Evolutionary conservation across 1,284 basidiomycete species (phyloP), one percentile per base, ranked within the genome.

Genomic region (Melampsora larici-populina): DNA sequence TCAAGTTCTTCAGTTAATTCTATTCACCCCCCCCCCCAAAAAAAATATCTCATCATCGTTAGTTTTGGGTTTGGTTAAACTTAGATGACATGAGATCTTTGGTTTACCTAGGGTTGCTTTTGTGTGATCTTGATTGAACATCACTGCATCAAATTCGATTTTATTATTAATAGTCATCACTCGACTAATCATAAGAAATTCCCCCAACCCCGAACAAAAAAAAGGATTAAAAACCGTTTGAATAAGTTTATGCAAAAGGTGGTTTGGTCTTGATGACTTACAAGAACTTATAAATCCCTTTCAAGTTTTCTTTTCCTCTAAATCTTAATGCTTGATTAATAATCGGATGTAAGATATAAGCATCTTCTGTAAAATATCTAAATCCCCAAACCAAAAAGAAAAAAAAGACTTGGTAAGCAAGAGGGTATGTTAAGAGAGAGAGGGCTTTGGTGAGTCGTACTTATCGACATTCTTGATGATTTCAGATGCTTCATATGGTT

Each of bases 291-390:
- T 58, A 58, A 58, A 58, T 21, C 15, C 51, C 51, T 58, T 58
- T 58, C 26, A 58, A 58, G 18, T 58, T 58, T 58, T 58, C 26
- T 21, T 58, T 58, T 21, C 26, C 26, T 58, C 15, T 3, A 21
- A 58, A 58, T 21, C 26, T 58, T 3, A 26, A 4, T 58, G 26
- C 4, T 58, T 58, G 51, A 58, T 58, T 58, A 6, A 58, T 21
- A 5, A 58, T 5, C 4, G 51, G 51, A 58, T 58, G 51, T 58
- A 58, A 58, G 26, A 58, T 58, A 13, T 5, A 58, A 5, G 51
- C 51, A 58, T 58, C 51, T 5, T 58, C 13, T 58, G 51, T 58
- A 58, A 58, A 58, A 58, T 58, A 58, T 58, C 51, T 58, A 58
- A 21, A 21, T 58, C 26, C 2, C 15, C 18, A 58, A 3, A 58